These are phyloP conservation scores for Claviceps sp. DNA, from an alignment of 2,329 filamentous ascomycete genomes.

Conservation along the genomic window DNA sequence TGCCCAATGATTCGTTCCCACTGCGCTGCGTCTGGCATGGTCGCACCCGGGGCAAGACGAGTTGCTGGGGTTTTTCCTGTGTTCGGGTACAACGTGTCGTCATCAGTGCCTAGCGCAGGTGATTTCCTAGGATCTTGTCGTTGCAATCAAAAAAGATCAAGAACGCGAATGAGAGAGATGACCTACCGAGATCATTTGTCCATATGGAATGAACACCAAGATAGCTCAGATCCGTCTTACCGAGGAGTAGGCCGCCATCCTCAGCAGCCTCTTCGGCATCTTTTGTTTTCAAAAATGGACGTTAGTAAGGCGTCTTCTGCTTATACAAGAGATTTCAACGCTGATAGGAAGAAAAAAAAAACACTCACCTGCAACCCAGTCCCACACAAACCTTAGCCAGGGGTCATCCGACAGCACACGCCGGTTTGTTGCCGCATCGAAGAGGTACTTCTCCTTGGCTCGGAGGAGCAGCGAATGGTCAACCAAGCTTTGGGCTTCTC, in stretches of 20 bases:
- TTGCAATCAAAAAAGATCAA: neutral
- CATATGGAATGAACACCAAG: slow-evolving; percentile 62
- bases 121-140: neutral
- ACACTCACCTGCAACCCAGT: slow-evolving; percentile 53
- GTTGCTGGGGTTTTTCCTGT: slow-evolving; percentile 34
- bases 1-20: slow-evolving; percentile 51
- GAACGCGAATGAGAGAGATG: no score
- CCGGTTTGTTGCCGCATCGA: slow-evolving; percentile 51
- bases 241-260: slow-evolving; percentile 56
- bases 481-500: slow-evolving; percentile 36
- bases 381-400: slow-evolving; percentile 70
- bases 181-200: slow-evolving; percentile 51
- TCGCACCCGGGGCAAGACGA: slow-evolving; percentile 32
- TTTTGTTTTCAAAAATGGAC: slow-evolving; percentile 11
- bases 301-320: neutral
- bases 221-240: slow-evolving; percentile 59
- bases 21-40: slow-evolving; percentile 32
- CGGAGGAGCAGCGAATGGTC: slow-evolving; percentile 47
- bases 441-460: slow-evolving; percentile 48
- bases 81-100: slow-evolving; percentile 4
- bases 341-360: neutral
- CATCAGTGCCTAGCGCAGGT: neutral
- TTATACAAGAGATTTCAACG: neutral
- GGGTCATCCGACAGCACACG: slow-evolving; percentile 56
- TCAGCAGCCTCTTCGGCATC: slow-evolving; percentile 51